These are phyloP conservation scores for Crithidia fasciculata DNA, from an alignment of 208 protist species.

Conservation along the genomic window DNA sequence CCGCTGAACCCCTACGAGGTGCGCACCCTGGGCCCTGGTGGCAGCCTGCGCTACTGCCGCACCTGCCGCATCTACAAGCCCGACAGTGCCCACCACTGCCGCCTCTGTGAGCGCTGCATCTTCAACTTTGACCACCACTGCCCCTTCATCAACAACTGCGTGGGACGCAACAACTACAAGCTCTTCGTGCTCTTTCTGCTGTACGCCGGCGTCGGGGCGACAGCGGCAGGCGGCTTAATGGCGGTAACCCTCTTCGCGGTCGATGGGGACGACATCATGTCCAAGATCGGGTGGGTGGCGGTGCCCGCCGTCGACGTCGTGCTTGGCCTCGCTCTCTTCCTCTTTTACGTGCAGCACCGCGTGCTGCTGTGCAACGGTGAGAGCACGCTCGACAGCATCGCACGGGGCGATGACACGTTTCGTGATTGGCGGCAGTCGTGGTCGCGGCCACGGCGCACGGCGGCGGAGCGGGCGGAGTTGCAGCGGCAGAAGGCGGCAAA, in stretches of 20 bases:
- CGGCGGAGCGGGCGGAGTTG: conserved; percentile 26
- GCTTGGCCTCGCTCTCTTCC: conserved; percentile 22
- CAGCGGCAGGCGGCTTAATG: conserved; percentile 31
- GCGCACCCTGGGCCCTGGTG: conserved; percentile 32
- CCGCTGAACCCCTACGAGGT: conserved; percentile 52
- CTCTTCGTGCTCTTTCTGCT: conserved; percentile 82
- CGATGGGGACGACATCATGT: conserved; percentile 21
- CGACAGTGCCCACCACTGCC: conserved; percentile 84
- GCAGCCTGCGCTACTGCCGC: conserved; percentile 66
- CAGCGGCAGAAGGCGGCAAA: conserved; percentile 17
- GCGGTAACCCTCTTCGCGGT: conserved; percentile 51
- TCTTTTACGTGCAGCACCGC: conserved; percentile 48
- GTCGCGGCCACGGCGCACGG: neutral
- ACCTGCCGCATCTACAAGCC: conserved; percentile 79
- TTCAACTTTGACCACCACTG: conserved; percentile 93
- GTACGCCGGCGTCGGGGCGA: conserved; percentile 45
- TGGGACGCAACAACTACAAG: conserved; percentile 89
- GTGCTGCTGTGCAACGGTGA: conserved; percentile 39
- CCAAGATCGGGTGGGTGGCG: conserved; percentile 37
- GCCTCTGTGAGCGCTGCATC: conserved; percentile 77
- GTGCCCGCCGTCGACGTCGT: conserved; percentile 35
- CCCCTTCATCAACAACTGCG: conserved; percentile 91
- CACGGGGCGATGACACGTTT: conserved; percentile 4
- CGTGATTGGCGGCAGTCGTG: conserved; percentile 1
- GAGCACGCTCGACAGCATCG: conserved; percentile 59